Percentiles rank a stretch among this genome's conserved stretches.
These are phyloP conservation scores for Penicillium oxalicum DNA, from an alignment of 2,329 filamentous ascomycete species.

Conservation along the genomic window DNA sequence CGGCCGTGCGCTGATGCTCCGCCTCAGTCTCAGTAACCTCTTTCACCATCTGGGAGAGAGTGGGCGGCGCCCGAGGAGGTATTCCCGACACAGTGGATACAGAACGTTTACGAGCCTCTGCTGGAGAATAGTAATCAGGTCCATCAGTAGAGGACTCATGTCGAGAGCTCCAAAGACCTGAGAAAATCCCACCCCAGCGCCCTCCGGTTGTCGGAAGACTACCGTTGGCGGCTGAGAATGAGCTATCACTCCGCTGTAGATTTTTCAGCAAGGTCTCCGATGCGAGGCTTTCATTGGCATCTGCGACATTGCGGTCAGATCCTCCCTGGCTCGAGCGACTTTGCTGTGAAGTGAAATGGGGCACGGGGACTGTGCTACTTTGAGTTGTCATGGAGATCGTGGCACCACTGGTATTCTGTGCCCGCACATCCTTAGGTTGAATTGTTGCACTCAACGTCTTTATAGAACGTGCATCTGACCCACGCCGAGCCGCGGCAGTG, in stretches of 20 bases:
- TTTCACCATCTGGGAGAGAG: slow-evolving; percentile 32
- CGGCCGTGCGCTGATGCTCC: slow-evolving; percentile 17
- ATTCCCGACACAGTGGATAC: slow-evolving; percentile 23
- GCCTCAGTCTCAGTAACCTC: slow-evolving; percentile 21
- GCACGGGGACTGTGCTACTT: slow-evolving; percentile 45
- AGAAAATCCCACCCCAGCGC: slow-evolving; percentile 53
- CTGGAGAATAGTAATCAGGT: slow-evolving; percentile 14
- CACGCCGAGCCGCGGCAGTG: slow-evolving; percentile 27
- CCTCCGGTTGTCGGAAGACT: slow-evolving; percentile 44
- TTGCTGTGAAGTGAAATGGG: slow-evolving; percentile 48
- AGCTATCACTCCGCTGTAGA: slow-evolving; percentile 49
- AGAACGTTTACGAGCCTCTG: slow-evolving; percentile 25
- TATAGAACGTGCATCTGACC: slow-evolving; percentile 42
- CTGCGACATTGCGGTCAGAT: slow-evolving; percentile 19
- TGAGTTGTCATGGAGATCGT: slow-evolving; percentile 50
- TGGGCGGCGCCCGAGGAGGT: slow-evolving; percentile 22
- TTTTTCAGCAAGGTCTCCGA: slow-evolving; percentile 51
- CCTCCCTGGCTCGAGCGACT: slow-evolving; percentile 24
- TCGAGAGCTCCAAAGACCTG: slow-evolving; percentile 49
- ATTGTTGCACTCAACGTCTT: slow-evolving; percentile 41
- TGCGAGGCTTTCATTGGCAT: slow-evolving; percentile 42
- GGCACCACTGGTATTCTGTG: slow-evolving; percentile 44
- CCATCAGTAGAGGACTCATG: slow-evolving; percentile 45
- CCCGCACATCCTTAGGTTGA: slow-evolving; percentile 39
- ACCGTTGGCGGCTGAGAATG: slow-evolving; percentile 40